A percentile compares a stretch with the other conserved stretches of the same genome.
phyloP scores from a whole-genome alignment of 108 stramenopile genomes.

The Skeletonema marinoi region DNA sequence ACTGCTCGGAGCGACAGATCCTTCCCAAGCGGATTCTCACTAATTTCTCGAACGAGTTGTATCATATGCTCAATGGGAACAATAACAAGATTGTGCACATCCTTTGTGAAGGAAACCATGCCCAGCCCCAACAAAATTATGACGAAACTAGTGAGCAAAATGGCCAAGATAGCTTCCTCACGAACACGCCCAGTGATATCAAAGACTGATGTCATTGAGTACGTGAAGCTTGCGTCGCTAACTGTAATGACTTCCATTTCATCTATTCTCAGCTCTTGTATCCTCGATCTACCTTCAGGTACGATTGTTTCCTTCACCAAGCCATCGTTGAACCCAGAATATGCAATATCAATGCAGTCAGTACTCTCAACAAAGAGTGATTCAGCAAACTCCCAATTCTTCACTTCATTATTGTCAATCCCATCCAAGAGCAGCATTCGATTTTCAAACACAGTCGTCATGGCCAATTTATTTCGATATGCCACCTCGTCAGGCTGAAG shows the following conservation, averaged over 20 bases:
- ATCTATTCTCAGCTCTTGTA: slow-evolving; percentile 21
- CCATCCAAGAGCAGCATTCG: slow-evolving; percentile 27
- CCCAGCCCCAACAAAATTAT: slow-evolving; percentile 62
- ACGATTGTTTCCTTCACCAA: slow-evolving; percentile 12
- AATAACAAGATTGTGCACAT: slow-evolving; percentile 74
- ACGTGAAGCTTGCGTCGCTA: not conserved
- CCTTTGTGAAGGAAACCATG: slow-evolving; percentile 57
- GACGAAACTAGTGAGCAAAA: slow-evolving; percentile 65
- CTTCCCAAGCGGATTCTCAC: slow-evolving; percentile 61
- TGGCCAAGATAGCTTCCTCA: slow-evolving; percentile 46
- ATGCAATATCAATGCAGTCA: slow-evolving; percentile 43
- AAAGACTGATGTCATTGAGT: slow-evolving; percentile 43
- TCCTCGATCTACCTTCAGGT: slow-evolving; percentile 36
- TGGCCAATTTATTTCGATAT: slow-evolving; percentile 48
- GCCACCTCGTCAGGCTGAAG: slow-evolving; percentile 40
- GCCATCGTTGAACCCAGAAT: slow-evolving; percentile 42
- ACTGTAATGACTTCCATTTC: slow-evolving; percentile 35
- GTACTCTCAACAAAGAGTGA: slow-evolving; percentile 30
- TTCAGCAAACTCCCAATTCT: slow-evolving; percentile 43
- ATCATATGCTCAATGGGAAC: slow-evolving; percentile 80
- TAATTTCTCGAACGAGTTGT: slow-evolving; percentile 56
- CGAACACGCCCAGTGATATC: slow-evolving; percentile 29
- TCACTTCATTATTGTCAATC: not conserved
- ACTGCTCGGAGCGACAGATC: slow-evolving; percentile 17
- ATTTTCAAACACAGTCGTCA: slow-evolving; percentile 47